phyloP scores from a whole-genome alignment of 2,329 filamentous ascomycete species.

The Trichoderma asperellum region DNA sequence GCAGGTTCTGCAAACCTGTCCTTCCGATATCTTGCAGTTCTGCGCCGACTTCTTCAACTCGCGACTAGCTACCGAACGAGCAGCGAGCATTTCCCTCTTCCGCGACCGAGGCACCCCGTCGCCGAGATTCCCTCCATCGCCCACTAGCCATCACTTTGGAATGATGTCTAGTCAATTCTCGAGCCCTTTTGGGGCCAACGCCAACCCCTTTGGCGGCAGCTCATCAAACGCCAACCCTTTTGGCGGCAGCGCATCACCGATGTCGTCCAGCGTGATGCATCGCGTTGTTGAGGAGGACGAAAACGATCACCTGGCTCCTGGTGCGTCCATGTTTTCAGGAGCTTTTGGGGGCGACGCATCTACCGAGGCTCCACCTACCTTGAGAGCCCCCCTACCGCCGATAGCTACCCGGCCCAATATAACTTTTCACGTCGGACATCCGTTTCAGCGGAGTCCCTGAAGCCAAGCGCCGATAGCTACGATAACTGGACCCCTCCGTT shows the following conservation, averaged over 20 bases:
- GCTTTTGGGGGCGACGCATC: conserved; percentile 59
- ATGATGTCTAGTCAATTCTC: conserved; percentile 78
- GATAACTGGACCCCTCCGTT: conserved; percentile 90
- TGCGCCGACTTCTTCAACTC: conserved; percentile 70
- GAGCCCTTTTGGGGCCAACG: conserved; percentile 68
- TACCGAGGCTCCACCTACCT: conserved; percentile 51
- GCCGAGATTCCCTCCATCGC: conserved; percentile 19
- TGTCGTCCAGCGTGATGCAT: conserved; percentile 47
- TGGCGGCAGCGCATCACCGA: conserved; percentile 58
- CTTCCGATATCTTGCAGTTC: conserved; percentile 69
- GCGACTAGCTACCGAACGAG: conserved; percentile 67
- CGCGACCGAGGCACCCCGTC: conserved; percentile 23
- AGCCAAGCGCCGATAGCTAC: conserved; percentile 79
- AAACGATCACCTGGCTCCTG: conserved; percentile 69
- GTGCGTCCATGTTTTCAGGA: conserved; percentile 53
- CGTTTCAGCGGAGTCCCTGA: conserved; percentile 94
- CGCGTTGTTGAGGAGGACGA: conserved; percentile 79
- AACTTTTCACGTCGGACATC: conserved; percentile 92
- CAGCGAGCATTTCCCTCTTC: conserved; percentile 33
- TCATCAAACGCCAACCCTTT: conserved; percentile 71
- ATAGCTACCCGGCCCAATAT: conserved; percentile 87
- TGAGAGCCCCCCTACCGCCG: conserved; percentile 58
- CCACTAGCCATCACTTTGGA: conserved; percentile 26
- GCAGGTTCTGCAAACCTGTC: conserved; percentile 61
- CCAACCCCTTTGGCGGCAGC: conserved; percentile 75